phyloP scores from a whole-genome alignment of 2,329 filamentous ascomycete genomes.

The Arachnomyces sp. region DNA sequence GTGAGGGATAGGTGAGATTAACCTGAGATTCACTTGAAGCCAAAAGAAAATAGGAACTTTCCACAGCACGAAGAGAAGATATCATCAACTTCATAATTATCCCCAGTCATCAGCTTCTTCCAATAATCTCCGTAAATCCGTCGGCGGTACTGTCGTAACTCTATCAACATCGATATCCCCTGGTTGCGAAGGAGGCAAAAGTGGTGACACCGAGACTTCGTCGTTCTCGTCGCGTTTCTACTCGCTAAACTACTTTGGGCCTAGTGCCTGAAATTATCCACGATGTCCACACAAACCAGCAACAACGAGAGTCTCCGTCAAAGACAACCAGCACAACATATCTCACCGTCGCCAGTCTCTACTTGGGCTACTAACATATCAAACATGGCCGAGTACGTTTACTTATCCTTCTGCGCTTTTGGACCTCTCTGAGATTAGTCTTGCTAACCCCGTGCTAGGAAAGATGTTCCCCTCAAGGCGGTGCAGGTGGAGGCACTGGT shows the following conservation, averaged over 20 bases:
- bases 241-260: background rate
- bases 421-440: conserved; percentile 8
- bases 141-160: no score
- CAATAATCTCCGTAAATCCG: no score
- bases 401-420: background rate
- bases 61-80: no score
- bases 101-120: no score
- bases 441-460: conserved; percentile 33
- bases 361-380: conserved; percentile 15
- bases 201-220: no score
- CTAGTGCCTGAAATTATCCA: conserved; percentile 3
- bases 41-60: no score
- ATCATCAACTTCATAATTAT: no score
- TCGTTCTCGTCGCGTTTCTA: no score
- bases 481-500: conserved; percentile 94
- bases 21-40: no score
- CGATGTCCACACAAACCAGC: conserved; percentile 1
- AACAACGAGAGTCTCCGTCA: background rate
- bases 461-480: conserved; percentile 69
- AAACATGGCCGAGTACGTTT: conserved; percentile 27
- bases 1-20: no score
- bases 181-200: no score
- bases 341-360: conserved; percentile 12
- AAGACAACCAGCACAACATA: background rate
- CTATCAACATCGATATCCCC: no score